A percentile compares a stretch with the other conserved stretches of the same genome.
phyloP scores from a whole-genome alignment of 116 monocot genomes.

The Trichopus zeylanicus region DNA sequence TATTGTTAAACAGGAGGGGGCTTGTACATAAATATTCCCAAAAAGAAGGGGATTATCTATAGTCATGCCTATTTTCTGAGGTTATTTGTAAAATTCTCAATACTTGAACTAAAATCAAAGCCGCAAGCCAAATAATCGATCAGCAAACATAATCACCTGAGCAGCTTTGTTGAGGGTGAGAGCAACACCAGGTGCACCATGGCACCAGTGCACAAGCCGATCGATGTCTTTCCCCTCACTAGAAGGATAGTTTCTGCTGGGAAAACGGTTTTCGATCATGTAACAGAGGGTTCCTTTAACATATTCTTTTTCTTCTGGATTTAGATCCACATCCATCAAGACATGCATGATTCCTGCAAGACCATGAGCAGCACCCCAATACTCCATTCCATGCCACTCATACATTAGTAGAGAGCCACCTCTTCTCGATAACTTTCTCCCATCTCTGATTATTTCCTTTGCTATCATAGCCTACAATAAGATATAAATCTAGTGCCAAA shows the following conservation, averaged over 20 bases:
- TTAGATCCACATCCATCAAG: constrained; percentile 62
- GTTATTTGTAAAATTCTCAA: too few relatives aligned
- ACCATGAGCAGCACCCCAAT: constrained; percentile 93
- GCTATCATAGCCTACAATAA: constrained; percentile 28
- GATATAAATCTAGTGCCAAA: neutral
- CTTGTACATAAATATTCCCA: too few relatives aligned
- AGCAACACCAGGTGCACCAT: constrained; percentile 83
- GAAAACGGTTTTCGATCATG: constrained; percentile 68
- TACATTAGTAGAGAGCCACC: constrained; percentile 68
- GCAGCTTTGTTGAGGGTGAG: constrained; percentile 68
- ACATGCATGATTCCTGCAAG: constrained; percentile 93
- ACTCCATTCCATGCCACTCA: constrained; percentile 89
- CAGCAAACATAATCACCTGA: constrained; percentile 43
- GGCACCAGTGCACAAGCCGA: constrained; percentile 91
- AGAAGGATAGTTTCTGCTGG: constrained; percentile 77
- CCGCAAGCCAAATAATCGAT: too few relatives aligned
- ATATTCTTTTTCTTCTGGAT: constrained; percentile 50
- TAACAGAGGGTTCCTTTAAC: constrained; percentile 62
- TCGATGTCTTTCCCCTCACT: constrained; percentile 60
- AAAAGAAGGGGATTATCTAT: too few relatives aligned
- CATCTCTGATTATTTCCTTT: constrained; percentile 55
- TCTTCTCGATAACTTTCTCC: constrained; percentile 41
- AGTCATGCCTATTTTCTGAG: too few relatives aligned
- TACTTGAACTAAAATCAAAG: too few relatives aligned
- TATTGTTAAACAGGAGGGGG: too few relatives aligned